phyloP scores from a whole-genome alignment of 805 yeast species.

The Scheffersomyces amazonensis region DNA sequence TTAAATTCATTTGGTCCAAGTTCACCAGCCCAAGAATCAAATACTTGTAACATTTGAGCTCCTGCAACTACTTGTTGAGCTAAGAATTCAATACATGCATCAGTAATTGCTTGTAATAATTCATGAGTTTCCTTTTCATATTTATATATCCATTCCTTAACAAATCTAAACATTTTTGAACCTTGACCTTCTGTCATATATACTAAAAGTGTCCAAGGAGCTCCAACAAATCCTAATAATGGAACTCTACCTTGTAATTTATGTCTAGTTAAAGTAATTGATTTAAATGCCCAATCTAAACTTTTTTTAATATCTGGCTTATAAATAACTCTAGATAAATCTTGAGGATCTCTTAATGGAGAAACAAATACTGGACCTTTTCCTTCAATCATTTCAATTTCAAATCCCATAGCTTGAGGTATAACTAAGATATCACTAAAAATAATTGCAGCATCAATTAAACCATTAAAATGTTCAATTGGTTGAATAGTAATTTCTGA shows the following conservation, averaged over 20 bases:
- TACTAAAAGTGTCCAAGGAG: conserved; percentile 96
- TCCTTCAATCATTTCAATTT: conserved; percentile 89
- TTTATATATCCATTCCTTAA: conserved; percentile 87
- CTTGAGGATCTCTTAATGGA: conserved; percentile 76
- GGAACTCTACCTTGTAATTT: conserved; percentile 91
- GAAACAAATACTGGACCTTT: conserved; percentile 91
- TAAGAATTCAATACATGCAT: conserved; percentile 86
- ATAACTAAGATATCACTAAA: conserved; percentile 93
- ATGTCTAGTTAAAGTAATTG: conserved; percentile 87
- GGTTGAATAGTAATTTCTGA: conserved; percentile 95
- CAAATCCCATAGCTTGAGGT: conserved; percentile 98
- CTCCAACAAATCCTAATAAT: conserved; percentile 91
- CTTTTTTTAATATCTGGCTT: conserved; percentile 72
- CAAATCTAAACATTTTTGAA: conserved; percentile 84
- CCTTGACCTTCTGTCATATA: conserved; percentile 99
- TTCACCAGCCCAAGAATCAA: conserved; percentile 98
- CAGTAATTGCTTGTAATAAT: conserved; percentile 74
- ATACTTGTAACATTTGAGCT: conserved; percentile 95
- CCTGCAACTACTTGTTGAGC: conserved; percentile 96
- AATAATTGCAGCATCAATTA: conserved; percentile 94
- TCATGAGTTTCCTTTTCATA: conserved; percentile 69
- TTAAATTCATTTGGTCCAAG: conserved; percentile 85
- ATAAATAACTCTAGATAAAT: conserved; percentile 56
- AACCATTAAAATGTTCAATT: conserved; percentile 80
- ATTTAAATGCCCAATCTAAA: conserved; percentile 90